phyloP scores from a whole-genome alignment of 2,329 filamentous ascomycete species.

The Incumbomyces lentus region DNA sequence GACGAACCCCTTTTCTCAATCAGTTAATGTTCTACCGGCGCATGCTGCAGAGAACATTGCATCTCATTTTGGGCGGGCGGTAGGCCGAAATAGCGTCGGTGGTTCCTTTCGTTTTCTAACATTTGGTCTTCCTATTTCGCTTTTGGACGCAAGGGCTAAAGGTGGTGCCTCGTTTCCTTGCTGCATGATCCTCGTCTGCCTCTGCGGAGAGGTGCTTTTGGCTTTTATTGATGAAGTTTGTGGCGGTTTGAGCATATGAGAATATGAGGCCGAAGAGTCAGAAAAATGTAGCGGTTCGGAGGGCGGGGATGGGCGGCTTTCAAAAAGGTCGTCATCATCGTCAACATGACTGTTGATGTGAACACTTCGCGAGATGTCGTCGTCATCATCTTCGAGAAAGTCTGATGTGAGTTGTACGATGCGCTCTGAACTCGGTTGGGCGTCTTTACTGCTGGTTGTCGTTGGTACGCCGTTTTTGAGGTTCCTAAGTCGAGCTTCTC shows the following conservation, averaged over 20 bases:
- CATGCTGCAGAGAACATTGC: not conserved
- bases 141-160: not conserved
- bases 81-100: not conserved
- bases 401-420: conserved; percentile 11
- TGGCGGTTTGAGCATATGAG: no score
- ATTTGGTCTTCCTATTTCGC: not conserved
- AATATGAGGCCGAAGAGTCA: no score
- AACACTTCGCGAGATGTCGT: no score
- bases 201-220: not conserved
- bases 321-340: conserved; percentile 6
- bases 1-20: not conserved
- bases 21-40: not conserved
- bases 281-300: no score
- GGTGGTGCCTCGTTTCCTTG: no score
- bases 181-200: not conserved
- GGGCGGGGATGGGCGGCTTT: not conserved
- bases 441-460: conserved; percentile 10
- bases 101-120: not conserved
- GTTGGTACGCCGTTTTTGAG: conserved; percentile 21
- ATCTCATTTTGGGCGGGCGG: not conserved
- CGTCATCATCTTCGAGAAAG: conserved; percentile 16
- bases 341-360: no score
- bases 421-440: not conserved
- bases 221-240: not conserved
- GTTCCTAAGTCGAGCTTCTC: conserved; percentile 25